Base-by-base conservation (phyloP, 2,329 filamentous ascomycete genomes). In the Curvularia lunata region DNA sequence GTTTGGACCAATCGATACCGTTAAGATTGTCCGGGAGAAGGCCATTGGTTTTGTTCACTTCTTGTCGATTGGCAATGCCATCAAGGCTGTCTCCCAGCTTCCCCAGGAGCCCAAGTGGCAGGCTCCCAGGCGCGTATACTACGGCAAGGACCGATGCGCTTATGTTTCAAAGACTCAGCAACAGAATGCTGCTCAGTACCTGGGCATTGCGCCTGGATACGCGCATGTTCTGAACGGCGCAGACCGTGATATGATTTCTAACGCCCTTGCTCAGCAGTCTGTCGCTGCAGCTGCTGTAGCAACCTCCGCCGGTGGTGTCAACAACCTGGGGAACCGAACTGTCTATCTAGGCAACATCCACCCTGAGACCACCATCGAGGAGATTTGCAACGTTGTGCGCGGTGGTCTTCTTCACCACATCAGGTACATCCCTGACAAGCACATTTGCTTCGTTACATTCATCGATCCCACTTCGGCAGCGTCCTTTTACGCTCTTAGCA, bases 151-250 rank as follows among this genome's bases (percentile, higher is more conserved):
- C 77, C 88, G 95, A 61, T 99, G 95, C 73, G 95, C 95, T 18
- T 99, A 99, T 72, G 94, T 99, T 51, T 99, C 95, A 58, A 99
- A 99, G 85, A 99, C 95, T 0, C 95, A 99, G 80, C 95, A 99
- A 81, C 95, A 99, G 80, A 99, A 99, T 71, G 95, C 95, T 7
- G 95, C 95, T 32, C 95, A 99, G 79, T 99, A 98, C 76, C 85
- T 99, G 23, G 95, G 95, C 54, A 99, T 99, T 71, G 92, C 95
- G 19, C 95, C 95, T 37, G 94, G 94, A 27, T 97, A 98, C 73
- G 93, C 95, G 19, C 93, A 98, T 76, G 94, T 97, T 77, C 84
- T 99, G 65, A 98, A 97, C 69, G 93, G 92, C 48, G 94, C 94
- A 52, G 95, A 99, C 77, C 91, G 94, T 49, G 95, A 99, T 73